A percentile compares a stretch with the other conserved stretches of the same genome.
Evolutionary conservation across 1,284 basidiomycete species (phyloP).

Genomic region (Moniliella sp.): DNA sequence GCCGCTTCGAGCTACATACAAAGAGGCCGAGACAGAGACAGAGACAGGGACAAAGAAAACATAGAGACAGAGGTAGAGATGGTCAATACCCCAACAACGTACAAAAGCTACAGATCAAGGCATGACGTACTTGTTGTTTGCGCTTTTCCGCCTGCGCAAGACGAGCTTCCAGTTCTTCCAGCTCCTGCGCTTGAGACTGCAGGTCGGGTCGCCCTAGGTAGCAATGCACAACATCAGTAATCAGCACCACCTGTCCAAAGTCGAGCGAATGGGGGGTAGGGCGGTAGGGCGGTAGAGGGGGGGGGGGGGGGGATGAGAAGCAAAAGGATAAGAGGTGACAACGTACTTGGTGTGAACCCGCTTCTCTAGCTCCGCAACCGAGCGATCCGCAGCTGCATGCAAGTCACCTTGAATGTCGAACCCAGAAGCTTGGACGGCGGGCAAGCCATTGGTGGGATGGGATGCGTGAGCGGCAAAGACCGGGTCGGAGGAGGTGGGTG

Average conservation of each 20-base stretch:
- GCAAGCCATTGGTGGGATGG: neutral
- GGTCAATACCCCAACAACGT: too few species aligned
- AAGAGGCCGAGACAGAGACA: too few species aligned
- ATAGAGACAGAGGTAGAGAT: too few species aligned
- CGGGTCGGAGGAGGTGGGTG: conserved; percentile 17
- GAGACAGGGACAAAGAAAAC: too few species aligned
- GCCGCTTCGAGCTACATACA: too few species aligned
- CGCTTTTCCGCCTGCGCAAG: conserved; percentile 18
- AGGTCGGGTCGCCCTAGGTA: conserved; percentile 4
- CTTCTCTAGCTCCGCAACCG: neutral
- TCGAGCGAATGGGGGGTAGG: conserved; percentile 4
- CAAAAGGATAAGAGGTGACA: conserved; percentile 7
- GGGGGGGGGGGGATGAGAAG: neutral
- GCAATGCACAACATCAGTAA: neutral
- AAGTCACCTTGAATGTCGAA: conserved; percentile 7
- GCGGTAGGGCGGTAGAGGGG: neutral
- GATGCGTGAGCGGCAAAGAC: conserved; percentile 2
- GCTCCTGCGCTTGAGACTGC: conserved; percentile 14
- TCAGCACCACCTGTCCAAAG: conserved; percentile 1
- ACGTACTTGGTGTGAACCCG: neutral
- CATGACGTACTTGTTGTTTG: conserved; percentile 8
- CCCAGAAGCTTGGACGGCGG: neutral
- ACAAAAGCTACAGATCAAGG: neutral
- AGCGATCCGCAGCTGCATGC: conserved; percentile 7
- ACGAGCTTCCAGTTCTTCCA: conserved; percentile 18